Evolutionary conservation across 805 yeast genomes (phyloP).

Genomic region (Spathaspora passalidarum): DNA sequence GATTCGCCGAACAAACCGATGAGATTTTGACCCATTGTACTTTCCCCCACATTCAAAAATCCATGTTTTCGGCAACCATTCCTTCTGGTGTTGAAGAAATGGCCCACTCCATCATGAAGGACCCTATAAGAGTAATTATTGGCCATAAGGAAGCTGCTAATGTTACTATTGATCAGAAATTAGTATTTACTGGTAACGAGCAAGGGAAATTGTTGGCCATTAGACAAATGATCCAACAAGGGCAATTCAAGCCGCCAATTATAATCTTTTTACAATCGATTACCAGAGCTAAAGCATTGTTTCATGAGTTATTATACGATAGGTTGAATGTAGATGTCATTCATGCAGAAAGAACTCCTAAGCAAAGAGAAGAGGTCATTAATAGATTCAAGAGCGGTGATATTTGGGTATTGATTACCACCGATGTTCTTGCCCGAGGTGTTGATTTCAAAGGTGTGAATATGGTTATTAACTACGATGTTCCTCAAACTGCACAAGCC

Average conservation of each 20-base stretch:
- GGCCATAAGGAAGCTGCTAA: constrained; percentile 96
- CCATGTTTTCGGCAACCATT: constrained; percentile 92
- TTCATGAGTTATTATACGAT: constrained; percentile 90
- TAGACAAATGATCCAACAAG: constrained; percentile 79
- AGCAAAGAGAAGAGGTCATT: constrained; percentile 82
- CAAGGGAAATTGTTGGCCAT: constrained; percentile 93
- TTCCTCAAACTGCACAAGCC: constrained; percentile 89
- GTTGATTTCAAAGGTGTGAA: constrained; percentile 96
- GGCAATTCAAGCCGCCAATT: constrained; percentile 89
- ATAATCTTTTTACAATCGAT: constrained; percentile 89
- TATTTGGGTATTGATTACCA: constrained; percentile 93
- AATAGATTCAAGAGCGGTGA: constrained; percentile 86
- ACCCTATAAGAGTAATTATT: constrained; percentile 81
- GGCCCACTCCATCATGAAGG: constrained; percentile 80
- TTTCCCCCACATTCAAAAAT: constrained; percentile 53
- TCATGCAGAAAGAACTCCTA: constrained; percentile 89
- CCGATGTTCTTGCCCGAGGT: constrained; percentile 96
- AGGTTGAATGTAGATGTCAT: constrained; percentile 91
- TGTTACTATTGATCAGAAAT: constrained; percentile 72
- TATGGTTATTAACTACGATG: constrained; percentile 92
- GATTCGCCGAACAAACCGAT: constrained; percentile 89
- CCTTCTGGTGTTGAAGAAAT: constrained; percentile 90
- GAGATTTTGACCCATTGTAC: constrained; percentile 64
- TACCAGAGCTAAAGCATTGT: constrained; percentile 90
- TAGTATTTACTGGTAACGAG: constrained; percentile 87